Percentiles rank a stretch among this genome's conserved stretches.
phyloP scores from a whole-genome alignment of 495 filamentous ascomycete species.

The Talaromyces proteolyticus region DNA sequence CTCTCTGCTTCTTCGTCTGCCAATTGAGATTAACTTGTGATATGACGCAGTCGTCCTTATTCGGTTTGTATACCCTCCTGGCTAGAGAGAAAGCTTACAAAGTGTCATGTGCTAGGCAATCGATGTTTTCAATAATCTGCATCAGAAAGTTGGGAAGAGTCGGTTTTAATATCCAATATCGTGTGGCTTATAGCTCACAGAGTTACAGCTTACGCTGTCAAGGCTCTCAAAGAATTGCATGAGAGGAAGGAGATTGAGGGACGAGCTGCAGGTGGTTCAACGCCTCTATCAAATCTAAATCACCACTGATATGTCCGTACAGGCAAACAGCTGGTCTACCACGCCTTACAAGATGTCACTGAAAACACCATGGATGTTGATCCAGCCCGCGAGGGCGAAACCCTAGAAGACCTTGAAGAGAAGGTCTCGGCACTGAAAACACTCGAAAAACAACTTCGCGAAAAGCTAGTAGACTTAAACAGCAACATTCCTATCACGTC shows the following conservation, averaged over 20 bases:
- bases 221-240: slow-evolving; percentile 57
- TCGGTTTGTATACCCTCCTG: slow-evolving; percentile 34
- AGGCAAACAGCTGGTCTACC: slow-evolving; percentile 64
- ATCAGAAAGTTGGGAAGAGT: slow-evolving; percentile 64
- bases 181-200: slow-evolving; percentile 5
- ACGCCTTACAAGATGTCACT: slow-evolving; percentile 47
- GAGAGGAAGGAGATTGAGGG: slow-evolving; percentile 53
- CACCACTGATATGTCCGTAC: slow-evolving; percentile 5
- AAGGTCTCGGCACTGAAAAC: slow-evolving; percentile 40
- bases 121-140: slow-evolving; percentile 60
- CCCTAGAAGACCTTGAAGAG: slow-evolving; percentile 39
- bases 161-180: slow-evolving; percentile 6
- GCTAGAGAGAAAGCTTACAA: slow-evolving; percentile 1
- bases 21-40: not conserved
- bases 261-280: slow-evolving; percentile 20
- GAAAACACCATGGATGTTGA: slow-evolving; percentile 37
- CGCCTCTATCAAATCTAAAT: not conserved
- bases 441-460: slow-evolving; percentile 44
- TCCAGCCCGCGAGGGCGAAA: slow-evolving; percentile 42
- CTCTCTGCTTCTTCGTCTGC: too few species aligned
- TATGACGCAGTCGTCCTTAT: slow-evolving; percentile 47
- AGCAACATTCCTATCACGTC: slow-evolving; percentile 46
- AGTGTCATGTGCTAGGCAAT: slow-evolving; percentile 37
- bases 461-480: slow-evolving; percentile 40
- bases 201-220: slow-evolving; percentile 48